phyloP scores from a whole-genome alignment of 805 yeast species.

The Ogataea minuta region DNA sequence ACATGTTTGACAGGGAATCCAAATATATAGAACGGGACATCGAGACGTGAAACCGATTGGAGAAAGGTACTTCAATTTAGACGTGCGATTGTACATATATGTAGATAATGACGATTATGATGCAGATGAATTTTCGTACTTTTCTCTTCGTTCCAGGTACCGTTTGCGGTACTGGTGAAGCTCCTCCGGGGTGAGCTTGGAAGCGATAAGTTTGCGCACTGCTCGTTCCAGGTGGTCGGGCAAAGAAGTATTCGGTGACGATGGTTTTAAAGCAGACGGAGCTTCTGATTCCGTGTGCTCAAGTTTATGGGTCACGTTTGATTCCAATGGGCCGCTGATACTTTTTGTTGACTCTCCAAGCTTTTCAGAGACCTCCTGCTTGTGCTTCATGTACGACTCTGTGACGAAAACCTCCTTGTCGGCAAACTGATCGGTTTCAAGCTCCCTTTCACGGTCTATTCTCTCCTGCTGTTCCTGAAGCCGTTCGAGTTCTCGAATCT shows the following conservation, averaged over 20 bases:
- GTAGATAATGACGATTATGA: constrained; percentile 1
- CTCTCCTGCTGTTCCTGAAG: constrained; percentile 38
- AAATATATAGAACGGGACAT: constrained; percentile 1
- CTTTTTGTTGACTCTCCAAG: neutral
- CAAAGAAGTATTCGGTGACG: neutral
- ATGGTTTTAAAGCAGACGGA: neutral
- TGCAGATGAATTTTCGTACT: neutral
- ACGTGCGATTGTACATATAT: neutral
- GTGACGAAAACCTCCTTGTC: constrained; percentile 49
- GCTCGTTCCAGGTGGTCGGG: constrained; percentile 9
- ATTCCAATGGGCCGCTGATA: neutral
- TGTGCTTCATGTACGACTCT: constrained; percentile 42
- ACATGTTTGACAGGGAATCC: constrained; percentile 9
- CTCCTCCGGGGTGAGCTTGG: constrained; percentile 20
- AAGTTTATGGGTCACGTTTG: too few species aligned
- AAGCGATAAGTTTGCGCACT: constrained; percentile 9
- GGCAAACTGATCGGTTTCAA: constrained; percentile 38
- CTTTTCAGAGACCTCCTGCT: constrained; percentile 20
- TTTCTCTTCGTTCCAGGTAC: constrained; percentile 19
- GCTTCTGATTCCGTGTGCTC: neutral
- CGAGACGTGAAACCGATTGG: neutral
- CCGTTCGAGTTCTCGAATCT: constrained; percentile 45
- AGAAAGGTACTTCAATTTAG: neutral
- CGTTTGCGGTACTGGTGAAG: constrained; percentile 20
- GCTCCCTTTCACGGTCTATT: constrained; percentile 37